phyloP scores from a whole-genome alignment of 257 asterid species.

The Sherardia arvensis region DNA sequence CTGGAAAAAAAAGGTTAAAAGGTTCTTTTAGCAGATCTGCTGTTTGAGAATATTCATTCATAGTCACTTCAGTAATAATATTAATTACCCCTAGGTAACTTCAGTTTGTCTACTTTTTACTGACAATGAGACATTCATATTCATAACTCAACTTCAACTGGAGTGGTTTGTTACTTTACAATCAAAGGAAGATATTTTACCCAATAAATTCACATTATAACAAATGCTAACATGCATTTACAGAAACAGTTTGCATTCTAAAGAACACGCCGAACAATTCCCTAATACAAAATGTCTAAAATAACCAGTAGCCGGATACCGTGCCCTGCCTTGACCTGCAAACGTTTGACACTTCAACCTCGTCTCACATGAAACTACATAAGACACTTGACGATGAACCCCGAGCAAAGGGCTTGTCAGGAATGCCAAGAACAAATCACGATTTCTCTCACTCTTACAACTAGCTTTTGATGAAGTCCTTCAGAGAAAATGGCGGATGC shows the following conservation, averaged over 20 bases:
- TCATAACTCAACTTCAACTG: no score
- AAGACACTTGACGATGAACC: background rate
- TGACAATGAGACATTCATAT: no score
- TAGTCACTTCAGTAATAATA: no score
- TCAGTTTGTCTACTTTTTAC: no score
- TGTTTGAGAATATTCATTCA: no score
- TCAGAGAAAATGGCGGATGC: constrained; percentile 47
- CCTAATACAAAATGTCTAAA: no score
- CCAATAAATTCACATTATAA: background rate
- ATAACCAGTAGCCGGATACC: no score
- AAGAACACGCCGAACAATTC: background rate
- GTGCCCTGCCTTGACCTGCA: background rate
- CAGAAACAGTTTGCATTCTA: background rate
- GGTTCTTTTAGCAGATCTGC: no score
- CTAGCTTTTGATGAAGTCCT: constrained; percentile 67
- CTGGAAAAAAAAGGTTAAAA: no score
- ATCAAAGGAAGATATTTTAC: background rate
- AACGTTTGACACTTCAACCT: background rate
- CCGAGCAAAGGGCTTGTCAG: background rate
- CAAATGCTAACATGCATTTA: background rate
- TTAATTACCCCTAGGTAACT: no score
- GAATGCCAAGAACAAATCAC: constrained; percentile 2
- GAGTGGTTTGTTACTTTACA: background rate
- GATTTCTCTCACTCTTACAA: background rate
- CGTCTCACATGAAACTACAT: background rate